A percentile compares a stretch with the other conserved stretches of the same genome.
Conservation (phyloP, 2,329 filamentous ascomycete species). For the Penicillium fuscoglaucum region DNA sequence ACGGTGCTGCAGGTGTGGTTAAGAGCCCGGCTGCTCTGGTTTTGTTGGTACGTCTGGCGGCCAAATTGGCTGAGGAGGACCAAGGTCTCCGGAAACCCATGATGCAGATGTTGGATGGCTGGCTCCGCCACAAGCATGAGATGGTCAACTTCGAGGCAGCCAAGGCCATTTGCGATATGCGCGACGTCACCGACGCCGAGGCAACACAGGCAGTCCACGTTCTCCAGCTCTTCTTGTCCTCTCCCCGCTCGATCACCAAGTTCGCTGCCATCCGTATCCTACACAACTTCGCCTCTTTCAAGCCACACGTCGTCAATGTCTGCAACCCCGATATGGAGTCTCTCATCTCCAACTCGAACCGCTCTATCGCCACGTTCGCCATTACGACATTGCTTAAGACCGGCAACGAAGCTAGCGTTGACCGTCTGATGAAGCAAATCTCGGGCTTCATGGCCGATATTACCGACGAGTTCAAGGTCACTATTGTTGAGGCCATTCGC, state of each 20-base stretch:
- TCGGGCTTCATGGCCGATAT: conserved; percentile 98
- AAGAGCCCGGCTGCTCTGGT: conserved; percentile 93
- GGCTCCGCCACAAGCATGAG: conserved; percentile 97
- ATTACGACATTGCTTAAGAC: conserved; percentile 98
- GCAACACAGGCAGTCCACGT: conserved; percentile 91
- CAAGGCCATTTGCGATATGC: conserved; percentile 94
- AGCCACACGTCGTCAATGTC: conserved; percentile 83
- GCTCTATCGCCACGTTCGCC: conserved; percentile 95
- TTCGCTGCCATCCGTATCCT: conserved; percentile 96
- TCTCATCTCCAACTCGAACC: conserved; percentile 93
- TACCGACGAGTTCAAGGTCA: conserved; percentile 99
- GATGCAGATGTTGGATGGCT: conserved; percentile 94
- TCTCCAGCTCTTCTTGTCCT: conserved; percentile 93
- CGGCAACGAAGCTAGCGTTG: conserved; percentile 94
- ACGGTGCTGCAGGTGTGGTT: conserved; percentile 83
- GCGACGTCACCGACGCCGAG: conserved; percentile 88
- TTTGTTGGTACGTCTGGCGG: conserved; percentile 87
- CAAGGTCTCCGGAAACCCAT: conserved; percentile 85
- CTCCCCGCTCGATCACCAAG: conserved; percentile 91
- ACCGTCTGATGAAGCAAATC: conserved; percentile 98
- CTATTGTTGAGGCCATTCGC: conserved; percentile 97
- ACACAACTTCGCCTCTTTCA: conserved; percentile 95
- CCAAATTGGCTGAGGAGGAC: conserved; percentile 93
- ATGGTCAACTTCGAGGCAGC: conserved; percentile 99
- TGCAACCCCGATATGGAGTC: conserved; percentile 98